Conservation (phyloP, 1,139 yeast species). For the Scheffersomyces parashehatae region DNA sequence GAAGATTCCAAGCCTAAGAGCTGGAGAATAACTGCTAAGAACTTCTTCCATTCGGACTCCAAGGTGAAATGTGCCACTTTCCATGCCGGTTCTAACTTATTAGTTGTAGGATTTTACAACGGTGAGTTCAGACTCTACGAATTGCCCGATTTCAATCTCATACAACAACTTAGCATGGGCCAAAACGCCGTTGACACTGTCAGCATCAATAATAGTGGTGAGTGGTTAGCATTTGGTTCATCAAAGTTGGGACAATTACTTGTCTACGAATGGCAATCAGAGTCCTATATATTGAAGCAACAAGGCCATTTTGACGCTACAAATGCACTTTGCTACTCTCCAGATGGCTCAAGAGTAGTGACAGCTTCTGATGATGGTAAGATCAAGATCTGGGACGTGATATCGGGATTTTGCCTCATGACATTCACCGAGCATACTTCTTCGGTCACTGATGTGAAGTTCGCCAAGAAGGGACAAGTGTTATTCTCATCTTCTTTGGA, state of each 20-base stretch:
- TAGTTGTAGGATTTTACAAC: constrained; percentile 86
- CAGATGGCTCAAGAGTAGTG: constrained; percentile 90
- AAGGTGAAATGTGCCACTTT: constrained; percentile 80
- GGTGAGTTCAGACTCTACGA: constrained; percentile 96
- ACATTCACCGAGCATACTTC: constrained; percentile 92
- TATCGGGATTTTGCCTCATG: constrained; percentile 87
- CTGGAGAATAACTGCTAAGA: constrained; percentile 84
- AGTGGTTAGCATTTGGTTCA: constrained; percentile 97
- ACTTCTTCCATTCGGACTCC: constrained; percentile 72
- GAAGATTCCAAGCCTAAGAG: constrained; percentile 34
- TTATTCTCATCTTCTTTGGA: constrained; percentile 88
- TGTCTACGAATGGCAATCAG: constrained; percentile 99
- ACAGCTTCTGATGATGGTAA: constrained; percentile 98
- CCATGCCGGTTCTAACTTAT: constrained; percentile 67
- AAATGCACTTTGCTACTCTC: constrained; percentile 83
- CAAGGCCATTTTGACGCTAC: constrained; percentile 96
- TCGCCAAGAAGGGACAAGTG: constrained; percentile 87
- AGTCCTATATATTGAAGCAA: constrained; percentile 89
- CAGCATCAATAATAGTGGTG: constrained; percentile 78
- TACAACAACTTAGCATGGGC: constrained; percentile 91
- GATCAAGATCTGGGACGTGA: constrained; percentile 93
- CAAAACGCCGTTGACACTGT: constrained; percentile 87
- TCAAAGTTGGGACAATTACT: constrained; percentile 86
- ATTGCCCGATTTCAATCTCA: constrained; percentile 63
- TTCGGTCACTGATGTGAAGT: constrained; percentile 83